Percentiles rank a stretch among this genome's conserved stretches.
Conservation (phyloP, 2,329 filamentous ascomycete species). For the Juglanconis sp. region DNA sequence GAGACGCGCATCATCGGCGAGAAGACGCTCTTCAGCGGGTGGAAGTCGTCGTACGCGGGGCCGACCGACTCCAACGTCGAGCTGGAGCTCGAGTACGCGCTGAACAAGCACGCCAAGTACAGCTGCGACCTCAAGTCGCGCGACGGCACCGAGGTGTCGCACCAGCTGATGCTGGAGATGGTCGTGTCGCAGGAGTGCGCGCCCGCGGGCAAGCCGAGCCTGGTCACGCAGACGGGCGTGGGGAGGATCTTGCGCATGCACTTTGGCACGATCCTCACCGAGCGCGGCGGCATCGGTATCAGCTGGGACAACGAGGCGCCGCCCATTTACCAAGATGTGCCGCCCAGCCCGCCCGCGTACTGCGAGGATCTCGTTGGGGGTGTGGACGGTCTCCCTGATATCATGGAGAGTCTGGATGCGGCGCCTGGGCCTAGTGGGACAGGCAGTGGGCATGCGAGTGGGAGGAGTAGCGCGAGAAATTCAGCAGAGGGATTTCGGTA, state of each 20-base stretch:
- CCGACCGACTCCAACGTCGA: conserved; percentile 59
- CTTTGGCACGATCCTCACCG: conserved; percentile 78
- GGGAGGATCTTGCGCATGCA: conserved; percentile 91
- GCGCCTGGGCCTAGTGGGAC: conserved; percentile 1
- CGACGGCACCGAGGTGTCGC: conserved; percentile 74
- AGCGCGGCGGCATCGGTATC: conserved; percentile 81
- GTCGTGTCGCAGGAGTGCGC: conserved; percentile 90
- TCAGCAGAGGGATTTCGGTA: conserved; percentile 6
- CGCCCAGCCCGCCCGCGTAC: conserved; percentile 77
- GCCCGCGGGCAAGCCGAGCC: conserved; percentile 62
- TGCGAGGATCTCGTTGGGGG: conserved; percentile 32
- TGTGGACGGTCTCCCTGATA: conserved; percentile 32
- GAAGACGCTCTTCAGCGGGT: conserved; percentile 79
- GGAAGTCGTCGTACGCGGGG: conserved; percentile 69
- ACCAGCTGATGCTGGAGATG: conserved; percentile 87
- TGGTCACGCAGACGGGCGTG: conserved; percentile 82
- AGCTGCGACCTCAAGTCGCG: conserved; percentile 74
- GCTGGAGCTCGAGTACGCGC: conserved; percentile 77
- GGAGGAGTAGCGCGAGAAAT: conserved; percentile 2
- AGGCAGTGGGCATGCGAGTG: conserved; percentile 5
- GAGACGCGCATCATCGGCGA: conserved; percentile 75
- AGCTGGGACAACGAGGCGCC: conserved; percentile 97
- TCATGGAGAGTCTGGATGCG: conserved; percentile 35
- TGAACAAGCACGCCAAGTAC: conserved; percentile 56
- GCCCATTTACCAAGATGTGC: conserved; percentile 90